These are phyloP conservation scores for Teunomyces gatunensis DNA, from an alignment of 805 yeast genomes.

Conservation along the genomic window DNA sequence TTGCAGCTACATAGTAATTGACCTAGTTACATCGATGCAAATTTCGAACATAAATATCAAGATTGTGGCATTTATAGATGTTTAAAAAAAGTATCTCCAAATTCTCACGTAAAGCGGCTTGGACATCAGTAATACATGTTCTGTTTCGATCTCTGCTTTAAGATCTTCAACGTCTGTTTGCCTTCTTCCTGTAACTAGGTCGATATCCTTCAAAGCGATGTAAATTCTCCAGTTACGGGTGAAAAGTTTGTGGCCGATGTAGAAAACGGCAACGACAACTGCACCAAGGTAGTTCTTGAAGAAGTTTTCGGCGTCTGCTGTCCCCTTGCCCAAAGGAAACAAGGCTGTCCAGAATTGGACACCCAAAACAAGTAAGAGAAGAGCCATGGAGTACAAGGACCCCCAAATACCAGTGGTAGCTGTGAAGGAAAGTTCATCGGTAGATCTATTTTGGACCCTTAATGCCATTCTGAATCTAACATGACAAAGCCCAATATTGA, in stretches of 20 bases:
- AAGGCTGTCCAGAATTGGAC: conserved; percentile 28
- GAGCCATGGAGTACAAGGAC: conserved; percentile 22
- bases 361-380: conserved; percentile 19
- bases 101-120: conserved; percentile 16
- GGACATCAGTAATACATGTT: conserved; percentile 9
- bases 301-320: conserved; percentile 19
- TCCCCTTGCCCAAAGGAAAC: conserved; percentile 18
- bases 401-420: conserved; percentile 25
- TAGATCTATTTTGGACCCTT: conserved; percentile 20
- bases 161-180: conserved; percentile 21
- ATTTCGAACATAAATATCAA: background rate
- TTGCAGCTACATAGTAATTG: conserved; percentile 1
- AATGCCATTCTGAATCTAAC: conserved; percentile 32
- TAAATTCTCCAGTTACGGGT: conserved; percentile 17
- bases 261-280: conserved; percentile 20
- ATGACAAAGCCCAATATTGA: conserved; percentile 31
- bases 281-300: conserved; percentile 27
- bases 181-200: conserved; percentile 25
- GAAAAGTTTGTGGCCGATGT: conserved; percentile 22
- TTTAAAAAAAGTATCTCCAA: conserved; percentile 12
- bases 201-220: conserved; percentile 20
- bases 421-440: conserved; percentile 19
- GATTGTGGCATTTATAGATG: background rate
- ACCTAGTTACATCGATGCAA: background rate
- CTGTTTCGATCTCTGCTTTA: conserved; percentile 21